Evolutionary conservation across 805 yeast species (phyloP), one percentile per base, ranked within the genome.

Genomic region (Priceomyces castillae): DNA sequence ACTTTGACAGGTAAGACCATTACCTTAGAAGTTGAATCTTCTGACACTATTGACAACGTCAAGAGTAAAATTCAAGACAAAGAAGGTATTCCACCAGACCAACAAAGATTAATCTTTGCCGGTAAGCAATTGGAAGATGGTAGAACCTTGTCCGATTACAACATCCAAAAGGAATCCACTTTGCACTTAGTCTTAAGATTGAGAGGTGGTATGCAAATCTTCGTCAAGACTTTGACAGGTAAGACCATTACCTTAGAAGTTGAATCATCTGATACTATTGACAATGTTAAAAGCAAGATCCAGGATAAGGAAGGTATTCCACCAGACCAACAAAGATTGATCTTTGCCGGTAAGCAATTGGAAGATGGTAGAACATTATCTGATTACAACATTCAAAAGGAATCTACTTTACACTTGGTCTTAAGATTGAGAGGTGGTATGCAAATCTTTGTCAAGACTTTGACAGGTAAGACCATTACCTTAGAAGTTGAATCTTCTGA

Each of bases 31-130:
- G 97, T 90, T 57, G 97, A 90, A 78, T 89, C 97, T 52, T 88
- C 96, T 48, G 97, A 90, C 81, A 89, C 97, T 52, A 89, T 92
- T 67, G 97, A 90, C 81, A 89, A 88, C 64, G 97, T 90, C 77
- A 90, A 89, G 80, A 78, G 95, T 62, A 90, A 90, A 82, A 90
- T 90, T 67, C 96, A 88, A 80, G 97, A 89, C 79, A 89, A 90
- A 83, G 98, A 92, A 77, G 97, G 97, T 71, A 92, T 92, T 61
- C 98, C 98, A 74, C 97, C 98, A 68, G 97, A 92, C 77, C 98
- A 92, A 77, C 98, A 92, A 81, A 89, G 99, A 81, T 86, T 92
- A 69, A 92, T 92, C 82, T 92, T 94, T 71, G 98, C 98, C 69
- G 99, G 99, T 81, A 92, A 92, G 84, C 99, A 92, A 81, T 87